Percentiles rank a stretch among this genome's conserved stretches.
phyloP scores from a whole-genome alignment of 495 filamentous ascomycete species.

The Tuber microsphaerosporum region DNA sequence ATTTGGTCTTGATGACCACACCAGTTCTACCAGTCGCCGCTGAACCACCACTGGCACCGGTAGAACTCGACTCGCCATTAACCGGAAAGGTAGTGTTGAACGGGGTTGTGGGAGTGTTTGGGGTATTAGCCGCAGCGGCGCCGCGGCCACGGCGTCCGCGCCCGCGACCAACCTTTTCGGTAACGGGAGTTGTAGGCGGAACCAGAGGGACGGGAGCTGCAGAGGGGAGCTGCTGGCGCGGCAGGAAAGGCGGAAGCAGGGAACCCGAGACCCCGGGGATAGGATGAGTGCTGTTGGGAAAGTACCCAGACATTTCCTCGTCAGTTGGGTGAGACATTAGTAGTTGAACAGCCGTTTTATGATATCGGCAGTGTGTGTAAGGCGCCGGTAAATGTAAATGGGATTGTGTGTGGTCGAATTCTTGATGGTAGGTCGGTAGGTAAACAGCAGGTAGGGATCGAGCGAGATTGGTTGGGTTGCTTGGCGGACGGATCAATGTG shows the following conservation, averaged over 20 bases:
- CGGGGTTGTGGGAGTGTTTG: conserved; percentile 27
- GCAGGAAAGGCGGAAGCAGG: conserved; percentile 6
- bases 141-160: conserved; percentile 31
- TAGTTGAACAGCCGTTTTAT: not conserved
- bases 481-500: not conserved
- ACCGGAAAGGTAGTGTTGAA: not conserved
- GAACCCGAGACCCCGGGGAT: not conserved
- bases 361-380: not conserved
- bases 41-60: conserved; percentile 18
- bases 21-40: conserved; percentile 41
- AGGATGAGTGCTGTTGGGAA: not conserved
- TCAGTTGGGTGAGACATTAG: conserved; percentile 1
- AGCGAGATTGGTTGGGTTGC: not conserved
- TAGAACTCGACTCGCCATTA: conserved; percentile 22
- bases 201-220: conserved; percentile 30
- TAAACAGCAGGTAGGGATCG: not conserved
- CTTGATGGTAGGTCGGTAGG: not conserved
- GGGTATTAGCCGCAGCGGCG: conserved; percentile 29
- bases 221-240: conserved; percentile 19
- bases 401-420: not conserved
- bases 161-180: conserved; percentile 27
- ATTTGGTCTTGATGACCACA: conserved; percentile 84
- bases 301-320: not conserved
- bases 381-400: not conserved
- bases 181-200: conserved; percentile 25